phyloP scores from a whole-genome alignment of 2,329 filamentous ascomycete genomes.

The Dactylonectria estremocensis region DNA sequence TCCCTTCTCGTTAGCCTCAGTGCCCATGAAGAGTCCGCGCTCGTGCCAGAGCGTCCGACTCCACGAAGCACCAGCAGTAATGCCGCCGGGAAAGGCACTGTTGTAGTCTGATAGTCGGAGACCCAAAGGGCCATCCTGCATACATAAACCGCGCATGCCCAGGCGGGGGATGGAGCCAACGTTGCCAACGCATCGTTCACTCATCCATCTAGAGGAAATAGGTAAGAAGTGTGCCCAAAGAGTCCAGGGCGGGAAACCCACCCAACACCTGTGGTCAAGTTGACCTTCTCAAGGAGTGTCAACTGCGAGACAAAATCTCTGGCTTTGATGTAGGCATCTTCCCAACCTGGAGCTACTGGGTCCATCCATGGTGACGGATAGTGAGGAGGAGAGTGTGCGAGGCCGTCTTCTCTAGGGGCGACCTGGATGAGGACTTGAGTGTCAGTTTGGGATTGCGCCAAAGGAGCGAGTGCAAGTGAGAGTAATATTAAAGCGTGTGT shows the following conservation, averaged over 20 bases:
- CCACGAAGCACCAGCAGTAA: constrained; percentile 88
- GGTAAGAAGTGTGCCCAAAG: constrained; percentile 9
- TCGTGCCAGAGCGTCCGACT: constrained; percentile 77
- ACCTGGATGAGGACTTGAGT: constrained; percentile 39
- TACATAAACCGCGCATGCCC: constrained; percentile 81
- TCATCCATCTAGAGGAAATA: constrained; percentile 53
- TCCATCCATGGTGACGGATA: constrained; percentile 94
- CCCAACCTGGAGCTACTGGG: constrained; percentile 80
- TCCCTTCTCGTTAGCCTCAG: constrained; percentile 82
- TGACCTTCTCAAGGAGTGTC: constrained; percentile 92
- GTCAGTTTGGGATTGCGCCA: constrained; percentile 42
- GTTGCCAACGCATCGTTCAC: constrained; percentile 85
- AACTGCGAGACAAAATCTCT: constrained; percentile 85
- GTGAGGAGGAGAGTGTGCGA: constrained; percentile 68
- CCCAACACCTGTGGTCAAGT: constrained; percentile 92
- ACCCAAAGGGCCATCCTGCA: constrained; percentile 89
- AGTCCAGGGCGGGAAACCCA: constrained; percentile 62
- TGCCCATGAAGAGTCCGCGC: constrained; percentile 64
- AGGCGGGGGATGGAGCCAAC: constrained; percentile 78
- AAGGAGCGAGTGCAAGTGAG: constrained; percentile 23
- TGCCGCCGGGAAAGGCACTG: constrained; percentile 84
- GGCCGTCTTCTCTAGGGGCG: constrained; percentile 33
- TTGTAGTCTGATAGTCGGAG: constrained; percentile 84
- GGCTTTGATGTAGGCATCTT: constrained; percentile 82
- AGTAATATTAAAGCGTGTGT: constrained; percentile 27